A percentile compares a stretch with the other conserved stretches of the same genome.
phyloP scores from a whole-genome alignment of 441 rosid genomes.

The Erysimum pusillum region DNA sequence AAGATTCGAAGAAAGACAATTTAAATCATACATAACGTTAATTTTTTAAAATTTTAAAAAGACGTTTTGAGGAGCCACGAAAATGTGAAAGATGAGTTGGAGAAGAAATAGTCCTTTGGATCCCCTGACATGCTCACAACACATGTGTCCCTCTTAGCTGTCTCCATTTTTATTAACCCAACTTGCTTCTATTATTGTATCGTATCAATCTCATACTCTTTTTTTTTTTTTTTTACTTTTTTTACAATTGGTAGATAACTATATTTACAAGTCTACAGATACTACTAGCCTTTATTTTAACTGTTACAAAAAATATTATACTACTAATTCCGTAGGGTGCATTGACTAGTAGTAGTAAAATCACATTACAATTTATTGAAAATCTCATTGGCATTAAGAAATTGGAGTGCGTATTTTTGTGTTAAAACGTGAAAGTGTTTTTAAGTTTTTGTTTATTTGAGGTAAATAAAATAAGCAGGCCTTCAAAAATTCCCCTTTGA shows the following conservation, averaged over 20 bases:
- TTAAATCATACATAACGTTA: not conserved
- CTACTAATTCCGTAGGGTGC: not conserved
- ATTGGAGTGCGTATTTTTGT: too few relatives aligned
- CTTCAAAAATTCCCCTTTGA: slow-evolving; percentile 1
- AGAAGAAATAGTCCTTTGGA: slow-evolving; percentile 45
- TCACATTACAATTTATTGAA: not conserved
- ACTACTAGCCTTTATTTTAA: slow-evolving; percentile 2
- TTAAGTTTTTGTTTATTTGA: not conserved
- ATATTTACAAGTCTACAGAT: slow-evolving; percentile 8
- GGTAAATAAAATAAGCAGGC: not conserved
- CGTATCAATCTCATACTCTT: slow-evolving; percentile 16
- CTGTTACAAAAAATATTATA: not conserved
- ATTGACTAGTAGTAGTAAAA: not conserved
- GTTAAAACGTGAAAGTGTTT: not conserved
- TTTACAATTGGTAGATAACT: not conserved
- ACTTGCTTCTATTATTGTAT: slow-evolving; percentile 42
- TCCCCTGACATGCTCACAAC: slow-evolving; percentile 46
- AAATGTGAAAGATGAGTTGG: slow-evolving; percentile 43
- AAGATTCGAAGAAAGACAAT: not conserved
- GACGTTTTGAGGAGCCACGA: slow-evolving; percentile 11
- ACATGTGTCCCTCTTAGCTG: slow-evolving; percentile 46
- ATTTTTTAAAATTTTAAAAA: not conserved
- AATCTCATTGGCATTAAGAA: too few relatives aligned
- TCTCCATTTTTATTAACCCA: slow-evolving; percentile 36
- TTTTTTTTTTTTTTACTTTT: not conserved